These are phyloP conservation scores for Nannizziopsis arthrosporioides DNA, from an alignment of 2,329 filamentous ascomycete genomes.

Conservation along the genomic window DNA sequence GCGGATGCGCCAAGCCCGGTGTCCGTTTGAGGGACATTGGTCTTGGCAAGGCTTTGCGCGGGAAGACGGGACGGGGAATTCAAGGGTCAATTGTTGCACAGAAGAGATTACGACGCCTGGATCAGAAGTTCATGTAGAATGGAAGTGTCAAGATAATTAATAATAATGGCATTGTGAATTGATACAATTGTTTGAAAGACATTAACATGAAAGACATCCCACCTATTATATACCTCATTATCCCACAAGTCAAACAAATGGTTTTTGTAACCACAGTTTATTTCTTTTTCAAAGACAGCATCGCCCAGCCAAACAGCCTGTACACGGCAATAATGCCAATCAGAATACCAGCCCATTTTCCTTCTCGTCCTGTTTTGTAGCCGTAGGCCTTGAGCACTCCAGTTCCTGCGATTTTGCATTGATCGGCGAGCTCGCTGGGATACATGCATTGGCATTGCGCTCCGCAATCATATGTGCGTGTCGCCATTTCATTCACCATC, in stretches of 20 bases:
- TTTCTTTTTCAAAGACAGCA: conserved; percentile 34
- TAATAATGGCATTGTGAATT: background rate
- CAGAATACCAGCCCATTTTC: conserved; percentile 65
- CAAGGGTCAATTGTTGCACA: no score
- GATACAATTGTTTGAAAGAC: background rate
- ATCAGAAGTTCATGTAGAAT: background rate
- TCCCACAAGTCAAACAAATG: background rate
- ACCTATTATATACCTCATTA: background rate
- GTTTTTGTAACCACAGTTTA: background rate
- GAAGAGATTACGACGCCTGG: no score
- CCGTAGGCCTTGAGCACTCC: conserved; percentile 60
- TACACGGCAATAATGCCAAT: conserved; percentile 65
- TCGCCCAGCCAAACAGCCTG: conserved; percentile 55
- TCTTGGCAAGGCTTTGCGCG: no score
- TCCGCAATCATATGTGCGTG: conserved; percentile 53
- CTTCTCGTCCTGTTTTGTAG: conserved; percentile 51
- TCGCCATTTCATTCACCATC: conserved; percentile 79
- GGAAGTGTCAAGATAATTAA: background rate
- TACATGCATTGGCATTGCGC: conserved; percentile 59
- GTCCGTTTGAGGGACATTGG: no score
- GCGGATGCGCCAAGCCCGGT: no score
- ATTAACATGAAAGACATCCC: background rate
- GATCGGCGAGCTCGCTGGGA: conserved; percentile 45
- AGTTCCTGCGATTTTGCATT: conserved; percentile 60
- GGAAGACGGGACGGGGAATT: no score